Base-by-base conservation (phyloP, 345 rosid genomes). In the Theobroma cacao region DNA sequence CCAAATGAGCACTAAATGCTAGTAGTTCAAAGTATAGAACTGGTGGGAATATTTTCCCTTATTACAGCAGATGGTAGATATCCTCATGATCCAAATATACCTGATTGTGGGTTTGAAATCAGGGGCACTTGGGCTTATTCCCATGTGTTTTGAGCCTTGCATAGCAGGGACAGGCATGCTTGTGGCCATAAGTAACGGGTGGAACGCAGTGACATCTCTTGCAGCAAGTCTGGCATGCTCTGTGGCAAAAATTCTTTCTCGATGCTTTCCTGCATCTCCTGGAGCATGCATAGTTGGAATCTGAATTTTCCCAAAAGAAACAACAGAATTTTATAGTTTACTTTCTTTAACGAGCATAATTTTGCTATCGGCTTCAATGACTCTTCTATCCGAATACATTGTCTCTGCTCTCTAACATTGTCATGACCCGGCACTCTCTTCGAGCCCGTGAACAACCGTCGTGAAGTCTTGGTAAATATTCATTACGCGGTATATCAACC, bases 201-300 rank as follows among this genome's bases (percentile, higher is more conserved):
- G 92, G 94, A 41, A 90, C 94, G 72, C 94, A 90, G 55, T 82
- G 81, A 86, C 94, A 89, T 77, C 79, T 77, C 8, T 38, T 34
- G 77, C 92, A 91, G 77, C 92, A 89, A 7, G 88, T 80, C 48
- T 79, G 83, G 84, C 94, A 91, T 24, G 90, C 91, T 74, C 91
- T 75, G 52, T 82, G 80, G 81, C 94, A 91, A 67, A 89, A 38
- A 4, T 88, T 85, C 81, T 85, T 79, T 70, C 86, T 74, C 0
- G 90, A 83, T 48, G 91, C 79, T 70, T 84, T 81, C 53, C 72
- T 81, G 83, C 92, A 90, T 72, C 94, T 82, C 70, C 69, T 77
- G 1, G 68, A 45, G 82, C 91, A 90, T 7, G 84, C 84, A 11
- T 59, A 41, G 5, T 66, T 79, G 75, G 87, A 89, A 75, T 86